Evolutionary conservation across 306 rosid species (phyloP).

Genomic region (Calophaca sinica): DNA sequence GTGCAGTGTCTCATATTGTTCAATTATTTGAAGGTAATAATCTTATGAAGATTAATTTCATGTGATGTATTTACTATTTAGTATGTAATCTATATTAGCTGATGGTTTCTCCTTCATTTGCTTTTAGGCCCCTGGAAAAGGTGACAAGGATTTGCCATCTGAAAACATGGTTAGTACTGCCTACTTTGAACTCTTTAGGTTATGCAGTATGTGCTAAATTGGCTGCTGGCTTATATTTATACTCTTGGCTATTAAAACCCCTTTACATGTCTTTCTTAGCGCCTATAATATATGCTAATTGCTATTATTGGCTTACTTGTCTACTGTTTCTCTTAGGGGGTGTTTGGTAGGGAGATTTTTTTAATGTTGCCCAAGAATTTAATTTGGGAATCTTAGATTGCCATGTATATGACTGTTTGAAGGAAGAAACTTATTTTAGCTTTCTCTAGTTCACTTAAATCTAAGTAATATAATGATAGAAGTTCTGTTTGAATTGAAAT

Average conservation of each 20-base stretch:
- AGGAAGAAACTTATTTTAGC: constrained; percentile 16
- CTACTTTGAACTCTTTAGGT: constrained; percentile 34
- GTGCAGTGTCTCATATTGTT: constrained; percentile 96
- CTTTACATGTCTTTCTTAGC: constrained; percentile 19
- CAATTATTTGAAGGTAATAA: constrained; percentile 85
- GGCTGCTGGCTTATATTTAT: neutral
- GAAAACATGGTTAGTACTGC: constrained; percentile 83
- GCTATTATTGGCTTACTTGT: constrained; percentile 6
- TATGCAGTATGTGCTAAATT: constrained; percentile 18
- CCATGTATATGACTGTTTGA: neutral
- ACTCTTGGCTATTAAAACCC: constrained; percentile 12
- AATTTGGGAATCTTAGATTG: neutral
- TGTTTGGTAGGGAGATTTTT: neutral
- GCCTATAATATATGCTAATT: constrained; percentile 4
- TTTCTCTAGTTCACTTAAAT: neutral
- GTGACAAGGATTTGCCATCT: constrained; percentile 86
- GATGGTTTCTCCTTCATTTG: constrained; percentile 48
- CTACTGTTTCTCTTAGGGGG: constrained; percentile 15
- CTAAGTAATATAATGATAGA: constrained; percentile 9
- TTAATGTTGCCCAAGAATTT: neutral
- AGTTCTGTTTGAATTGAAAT: constrained; percentile 35
- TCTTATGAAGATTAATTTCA: constrained; percentile 16
- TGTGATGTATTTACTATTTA: neutral
- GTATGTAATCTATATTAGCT: constrained; percentile 9
- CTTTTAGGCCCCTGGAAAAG: constrained; percentile 89